Evolutionary conservation across 2,329 filamentous ascomycete genomes (phyloP).

Genomic region (Ophiostoma sp.): DNA sequence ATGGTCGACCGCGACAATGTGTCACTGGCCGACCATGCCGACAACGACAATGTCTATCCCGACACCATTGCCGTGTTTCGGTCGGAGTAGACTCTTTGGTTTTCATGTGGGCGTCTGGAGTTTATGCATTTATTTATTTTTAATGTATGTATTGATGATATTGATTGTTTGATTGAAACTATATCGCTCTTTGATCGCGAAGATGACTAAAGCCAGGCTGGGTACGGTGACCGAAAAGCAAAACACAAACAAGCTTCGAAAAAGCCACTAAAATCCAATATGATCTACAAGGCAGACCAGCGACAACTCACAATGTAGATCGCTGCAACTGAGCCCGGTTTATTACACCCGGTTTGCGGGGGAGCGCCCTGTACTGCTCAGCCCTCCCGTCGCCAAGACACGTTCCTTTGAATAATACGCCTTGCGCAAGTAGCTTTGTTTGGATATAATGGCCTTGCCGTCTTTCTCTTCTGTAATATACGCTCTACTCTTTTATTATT

Average conservation of each 20-base stretch:
- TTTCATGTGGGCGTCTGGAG: not conserved
- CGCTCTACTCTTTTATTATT: no score
- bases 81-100: constrained; percentile 2
- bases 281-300: no score
- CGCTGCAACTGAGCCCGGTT: not conserved
- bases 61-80: constrained; percentile 36
- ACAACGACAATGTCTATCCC: constrained; percentile 39
- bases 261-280: no score
- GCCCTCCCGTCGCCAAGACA: not conserved
- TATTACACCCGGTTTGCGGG: constrained; percentile 3
- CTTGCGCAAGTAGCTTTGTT: not conserved
- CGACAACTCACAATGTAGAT: no score
- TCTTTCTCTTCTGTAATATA: no score
- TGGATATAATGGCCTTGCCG: not conserved
- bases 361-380: not conserved
- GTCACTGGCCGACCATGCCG: constrained; percentile 35
- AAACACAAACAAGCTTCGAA: no score
- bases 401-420: not conserved
- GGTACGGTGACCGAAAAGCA: no score
- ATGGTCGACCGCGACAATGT: constrained; percentile 39
- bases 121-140: not conserved
- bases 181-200: no score
- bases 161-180: no score
- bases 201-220: no score
- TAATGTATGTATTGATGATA: no score